Evolutionary conservation across 306 rosid genomes (phyloP).

Genomic region (Astragalus membranaceus): DNA sequence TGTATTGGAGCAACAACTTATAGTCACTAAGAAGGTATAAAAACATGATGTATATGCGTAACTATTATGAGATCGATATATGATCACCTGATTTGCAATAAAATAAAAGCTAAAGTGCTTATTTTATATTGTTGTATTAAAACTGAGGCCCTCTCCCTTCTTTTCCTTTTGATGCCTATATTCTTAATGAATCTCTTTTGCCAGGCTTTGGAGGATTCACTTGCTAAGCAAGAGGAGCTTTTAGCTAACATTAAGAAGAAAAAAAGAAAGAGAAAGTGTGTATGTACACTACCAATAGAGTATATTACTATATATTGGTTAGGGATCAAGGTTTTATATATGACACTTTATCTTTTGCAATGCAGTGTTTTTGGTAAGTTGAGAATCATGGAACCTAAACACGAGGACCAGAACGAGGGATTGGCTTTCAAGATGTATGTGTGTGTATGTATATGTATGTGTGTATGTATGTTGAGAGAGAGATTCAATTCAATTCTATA

Average conservation of each 20-base stretch:
- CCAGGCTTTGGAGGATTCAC: slow-evolving; percentile 71
- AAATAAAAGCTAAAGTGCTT: neutral
- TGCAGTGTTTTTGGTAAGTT: slow-evolving; percentile 32
- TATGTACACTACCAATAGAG: slow-evolving; percentile 10
- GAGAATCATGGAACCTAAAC: neutral
- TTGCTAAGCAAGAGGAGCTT: slow-evolving; percentile 57
- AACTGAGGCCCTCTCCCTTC: neutral
- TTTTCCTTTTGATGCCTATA: neutral
- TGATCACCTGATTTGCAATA: no score
- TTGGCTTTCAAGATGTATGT: neutral
- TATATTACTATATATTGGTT: neutral
- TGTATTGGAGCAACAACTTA: slow-evolving; percentile 57
- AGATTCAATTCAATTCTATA: no score
- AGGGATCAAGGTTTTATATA: neutral
- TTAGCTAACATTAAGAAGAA: slow-evolving; percentile 54
- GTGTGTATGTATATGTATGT: no score
- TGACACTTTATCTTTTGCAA: slow-evolving; percentile 5
- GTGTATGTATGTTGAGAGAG: no score
- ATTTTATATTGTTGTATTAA: neutral
- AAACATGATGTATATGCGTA: no score
- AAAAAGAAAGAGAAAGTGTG: slow-evolving; percentile 36
- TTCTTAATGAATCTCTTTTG: neutral
- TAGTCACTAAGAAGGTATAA: slow-evolving; percentile 62
- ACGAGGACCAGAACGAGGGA: slow-evolving; percentile 5
- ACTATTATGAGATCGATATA: no score